A percentile compares a stretch with the other conserved stretches of the same genome.
Conservation (phyloP, 1,139 yeast genomes). For the Tardiomyces depauwii region DNA sequence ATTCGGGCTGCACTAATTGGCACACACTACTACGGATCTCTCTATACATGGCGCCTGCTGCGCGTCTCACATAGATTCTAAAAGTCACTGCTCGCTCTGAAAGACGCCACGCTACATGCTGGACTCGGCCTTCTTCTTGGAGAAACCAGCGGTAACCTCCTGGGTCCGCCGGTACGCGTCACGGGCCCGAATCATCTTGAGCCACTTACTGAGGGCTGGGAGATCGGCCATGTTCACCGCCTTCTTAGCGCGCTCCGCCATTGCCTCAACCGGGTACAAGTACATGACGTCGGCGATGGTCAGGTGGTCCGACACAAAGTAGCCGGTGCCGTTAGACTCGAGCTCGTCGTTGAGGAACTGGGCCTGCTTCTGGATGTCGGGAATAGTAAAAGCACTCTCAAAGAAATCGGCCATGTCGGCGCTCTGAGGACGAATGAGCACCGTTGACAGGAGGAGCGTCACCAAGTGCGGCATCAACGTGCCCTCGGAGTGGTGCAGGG, state of each 20-base stretch:
- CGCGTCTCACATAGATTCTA: too few species aligned
- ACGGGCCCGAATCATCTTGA: not conserved
- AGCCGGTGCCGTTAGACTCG: conserved; percentile 1
- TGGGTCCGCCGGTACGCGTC: not conserved
- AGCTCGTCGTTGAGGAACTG: not conserved
- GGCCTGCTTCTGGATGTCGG: not conserved
- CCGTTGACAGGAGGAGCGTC: not conserved
- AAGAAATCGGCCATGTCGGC: not conserved
- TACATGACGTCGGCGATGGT: conserved; percentile 1
- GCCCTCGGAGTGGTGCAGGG: not conserved
- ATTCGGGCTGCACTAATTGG: too few species aligned
- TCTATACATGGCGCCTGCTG: too few species aligned
- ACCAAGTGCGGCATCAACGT: not conserved
- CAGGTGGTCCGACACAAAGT: conserved; percentile 1
- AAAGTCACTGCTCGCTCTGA: not conserved
- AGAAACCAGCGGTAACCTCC: not conserved
- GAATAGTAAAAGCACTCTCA: not conserved
- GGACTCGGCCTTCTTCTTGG: not conserved
- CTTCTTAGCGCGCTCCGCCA: not conserved
- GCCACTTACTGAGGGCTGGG: not conserved
- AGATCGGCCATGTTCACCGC: not conserved
- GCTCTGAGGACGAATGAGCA: not conserved
- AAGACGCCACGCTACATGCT: not conserved
- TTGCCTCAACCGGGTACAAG: not conserved
- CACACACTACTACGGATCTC: too few species aligned